phyloP scores from a whole-genome alignment of 1,284 basidiomycete species.

The Xerocomus minutiporus region DNA sequence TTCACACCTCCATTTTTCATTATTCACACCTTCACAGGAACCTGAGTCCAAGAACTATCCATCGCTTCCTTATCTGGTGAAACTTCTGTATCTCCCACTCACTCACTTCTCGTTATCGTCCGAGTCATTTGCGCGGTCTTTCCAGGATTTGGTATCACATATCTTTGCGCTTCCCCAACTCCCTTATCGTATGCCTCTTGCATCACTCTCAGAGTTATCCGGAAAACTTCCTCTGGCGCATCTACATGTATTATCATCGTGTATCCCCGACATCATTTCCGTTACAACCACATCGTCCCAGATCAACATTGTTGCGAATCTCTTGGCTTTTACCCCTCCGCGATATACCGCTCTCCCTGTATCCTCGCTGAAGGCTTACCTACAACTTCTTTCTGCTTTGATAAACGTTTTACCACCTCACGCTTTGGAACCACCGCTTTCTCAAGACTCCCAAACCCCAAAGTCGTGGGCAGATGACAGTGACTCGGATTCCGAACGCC shows the following conservation, averaged over 20 bases:
- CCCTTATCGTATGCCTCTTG: slow-evolving; percentile 62
- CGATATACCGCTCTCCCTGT: slow-evolving; percentile 47
- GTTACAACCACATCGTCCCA: slow-evolving; percentile 31
- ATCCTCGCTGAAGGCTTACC: slow-evolving; percentile 48
- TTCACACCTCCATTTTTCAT: neutral
- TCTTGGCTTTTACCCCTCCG: slow-evolving; percentile 56
- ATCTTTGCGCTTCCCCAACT: slow-evolving; percentile 63
- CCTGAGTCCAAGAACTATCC: slow-evolving; percentile 27
- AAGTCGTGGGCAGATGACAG: slow-evolving; percentile 31
- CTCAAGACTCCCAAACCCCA: slow-evolving; percentile 19
- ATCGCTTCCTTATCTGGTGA: slow-evolving; percentile 31
- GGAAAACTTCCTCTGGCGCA: slow-evolving; percentile 43
- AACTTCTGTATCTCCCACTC: slow-evolving; percentile 28
- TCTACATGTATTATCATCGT: slow-evolving; percentile 30
- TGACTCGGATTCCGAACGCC: slow-evolving; percentile 30
- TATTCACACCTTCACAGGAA: slow-evolving; percentile 15
- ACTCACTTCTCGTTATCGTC: slow-evolving; percentile 28
- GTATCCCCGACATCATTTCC: slow-evolving; percentile 23
- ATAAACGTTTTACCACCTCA: slow-evolving; percentile 51
- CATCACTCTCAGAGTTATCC: slow-evolving; percentile 44
- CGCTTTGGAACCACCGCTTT: slow-evolving; percentile 44
- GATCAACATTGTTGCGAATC: slow-evolving; percentile 61
- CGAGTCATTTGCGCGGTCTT: slow-evolving; percentile 30
- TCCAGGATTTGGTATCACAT: slow-evolving; percentile 39
- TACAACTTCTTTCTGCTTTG: slow-evolving; percentile 48